phyloP scores from a whole-genome alignment of 371 early-diverging fungal species.

The Rhizomucor pusillus region DNA sequence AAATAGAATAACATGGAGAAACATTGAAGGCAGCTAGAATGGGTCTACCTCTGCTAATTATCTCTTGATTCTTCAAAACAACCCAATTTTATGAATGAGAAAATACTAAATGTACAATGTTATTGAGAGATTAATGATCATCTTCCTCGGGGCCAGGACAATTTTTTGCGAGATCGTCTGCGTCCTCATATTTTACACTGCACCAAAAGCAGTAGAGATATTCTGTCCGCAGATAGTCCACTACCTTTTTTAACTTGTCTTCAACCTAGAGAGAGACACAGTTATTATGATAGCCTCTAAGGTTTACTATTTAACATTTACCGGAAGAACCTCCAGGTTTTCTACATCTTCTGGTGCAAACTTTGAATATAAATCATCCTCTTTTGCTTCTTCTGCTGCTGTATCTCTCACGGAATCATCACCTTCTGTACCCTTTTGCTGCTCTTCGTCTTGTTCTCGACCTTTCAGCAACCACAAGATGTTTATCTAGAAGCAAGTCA shows the following conservation, averaged over 20 bases:
- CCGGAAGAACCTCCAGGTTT: slow-evolving; percentile 20
- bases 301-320: slow-evolving; percentile 2
- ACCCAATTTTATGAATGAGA: too few species aligned
- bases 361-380: neutral
- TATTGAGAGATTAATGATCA: slow-evolving; percentile 60
- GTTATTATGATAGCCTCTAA: too few species aligned
- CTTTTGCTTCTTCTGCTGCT: slow-evolving; percentile 4
- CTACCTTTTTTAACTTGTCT: slow-evolving; percentile 41
- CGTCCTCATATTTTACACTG: slow-evolving; percentile 47
- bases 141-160: slow-evolving; percentile 65
- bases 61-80: too few species aligned
- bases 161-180: slow-evolving; percentile 44
- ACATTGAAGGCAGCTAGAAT: too few species aligned
- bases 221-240: slow-evolving; percentile 45
- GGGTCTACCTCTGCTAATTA: too few species aligned
- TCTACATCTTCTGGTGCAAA: slow-evolving; percentile 22
- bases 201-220: slow-evolving; percentile 72
- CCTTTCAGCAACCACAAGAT: slow-evolving; percentile 18
- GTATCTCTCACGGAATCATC: slow-evolving; percentile 8
- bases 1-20: too few species aligned
- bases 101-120: too few species aligned
- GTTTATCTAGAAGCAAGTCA: slow-evolving; percentile 6
- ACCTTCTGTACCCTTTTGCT: too few species aligned
- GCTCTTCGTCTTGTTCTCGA: slow-evolving; percentile 6
- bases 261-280: slow-evolving; percentile 13